Conservation (phyloP, 2,329 filamentous ascomycete species). For the Pyrenochaeta sp. region DNA sequence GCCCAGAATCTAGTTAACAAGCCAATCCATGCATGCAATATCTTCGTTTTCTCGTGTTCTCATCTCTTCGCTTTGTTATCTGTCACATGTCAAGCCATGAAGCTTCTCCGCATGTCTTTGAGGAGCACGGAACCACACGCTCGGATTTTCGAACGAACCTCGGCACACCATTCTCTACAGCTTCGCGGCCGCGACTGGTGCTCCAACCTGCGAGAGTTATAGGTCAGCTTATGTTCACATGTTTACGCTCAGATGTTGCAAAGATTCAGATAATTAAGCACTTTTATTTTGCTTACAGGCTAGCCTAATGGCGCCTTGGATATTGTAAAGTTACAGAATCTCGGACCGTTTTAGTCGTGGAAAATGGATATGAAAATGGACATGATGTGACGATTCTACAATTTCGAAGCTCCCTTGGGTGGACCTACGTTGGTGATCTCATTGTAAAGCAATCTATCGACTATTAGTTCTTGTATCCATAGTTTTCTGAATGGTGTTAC, state of each 20-base stretch:
- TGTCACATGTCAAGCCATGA: neutral
- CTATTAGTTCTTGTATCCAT: constrained; percentile 20
- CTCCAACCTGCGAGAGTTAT: constrained; percentile 12
- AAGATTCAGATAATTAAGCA: neutral
- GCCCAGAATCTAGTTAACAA: neutral
- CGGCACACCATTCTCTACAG: constrained; percentile 15
- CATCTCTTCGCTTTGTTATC: neutral
- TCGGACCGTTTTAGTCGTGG: neutral
- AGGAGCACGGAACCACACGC: neutral
- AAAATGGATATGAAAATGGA: neutral
- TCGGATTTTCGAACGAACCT: constrained; percentile 6
- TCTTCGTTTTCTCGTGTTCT: neutral
- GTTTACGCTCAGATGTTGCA: neutral
- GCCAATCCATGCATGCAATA: neutral
- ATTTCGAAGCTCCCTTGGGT: constrained; percentile 63
- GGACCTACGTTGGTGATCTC: constrained; percentile 81
- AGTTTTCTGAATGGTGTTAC: constrained; percentile 43
- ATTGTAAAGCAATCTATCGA: constrained; percentile 78
- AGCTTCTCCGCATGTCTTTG: neutral
- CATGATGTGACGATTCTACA: constrained; percentile 35
- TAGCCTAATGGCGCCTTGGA: constrained; percentile 1
- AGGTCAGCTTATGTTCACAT: constrained; percentile 22
- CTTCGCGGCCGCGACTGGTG: constrained; percentile 23
- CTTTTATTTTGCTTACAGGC: constrained; percentile 13
- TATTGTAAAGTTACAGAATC: constrained; percentile 20